Percentiles rank a stretch among this genome's conserved stretches.
Evolutionary conservation across 805 yeast species (phyloP).

Genomic region (Kazachstania psychrophila): DNA sequence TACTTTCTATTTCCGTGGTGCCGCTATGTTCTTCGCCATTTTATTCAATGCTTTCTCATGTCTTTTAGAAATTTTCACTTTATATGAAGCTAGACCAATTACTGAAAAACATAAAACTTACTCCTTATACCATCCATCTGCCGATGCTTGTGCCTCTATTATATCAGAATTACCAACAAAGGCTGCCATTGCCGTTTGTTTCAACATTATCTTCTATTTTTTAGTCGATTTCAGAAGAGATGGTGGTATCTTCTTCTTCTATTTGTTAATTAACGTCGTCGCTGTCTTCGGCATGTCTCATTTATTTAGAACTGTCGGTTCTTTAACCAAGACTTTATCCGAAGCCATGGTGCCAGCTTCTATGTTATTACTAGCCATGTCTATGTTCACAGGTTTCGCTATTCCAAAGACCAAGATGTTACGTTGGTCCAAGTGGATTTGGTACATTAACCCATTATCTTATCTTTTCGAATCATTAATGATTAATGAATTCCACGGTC

Average conservation of each 20-base stretch:
- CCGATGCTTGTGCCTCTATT: slow-evolving; percentile 56
- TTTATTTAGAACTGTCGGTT: slow-evolving; percentile 36
- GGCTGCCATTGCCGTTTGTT: slow-evolving; percentile 34
- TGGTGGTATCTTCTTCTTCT: slow-evolving; percentile 50
- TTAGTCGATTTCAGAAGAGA: slow-evolving; percentile 43
- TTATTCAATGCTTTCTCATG: slow-evolving; percentile 57
- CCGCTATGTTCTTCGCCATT: slow-evolving; percentile 56
- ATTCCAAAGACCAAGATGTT: slow-evolving; percentile 36
- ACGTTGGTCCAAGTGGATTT: slow-evolving; percentile 42
- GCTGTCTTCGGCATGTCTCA: slow-evolving; percentile 50
- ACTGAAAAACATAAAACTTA: slow-evolving; percentile 51
- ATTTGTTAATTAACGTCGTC: slow-evolving; percentile 34
- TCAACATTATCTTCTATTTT: slow-evolving; percentile 45
- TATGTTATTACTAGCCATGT: slow-evolving; percentile 31
- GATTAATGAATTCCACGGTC: slow-evolving; percentile 36
- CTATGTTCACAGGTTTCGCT: slow-evolving; percentile 37
- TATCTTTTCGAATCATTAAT: slow-evolving; percentile 38
- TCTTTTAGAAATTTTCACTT: slow-evolving; percentile 42
- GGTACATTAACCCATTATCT: slow-evolving; percentile 36
- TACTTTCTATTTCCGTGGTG: slow-evolving; percentile 44
- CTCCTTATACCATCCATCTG: slow-evolving; percentile 51
- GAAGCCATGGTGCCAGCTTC: slow-evolving; percentile 41
- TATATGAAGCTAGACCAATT: slow-evolving; percentile 47
- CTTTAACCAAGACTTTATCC: slow-evolving; percentile 31
- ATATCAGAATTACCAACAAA: slow-evolving; percentile 51